Base-by-base conservation (phyloP, 192 early-diverging fungal genomes). In the Mortierella antarctica region DNA sequence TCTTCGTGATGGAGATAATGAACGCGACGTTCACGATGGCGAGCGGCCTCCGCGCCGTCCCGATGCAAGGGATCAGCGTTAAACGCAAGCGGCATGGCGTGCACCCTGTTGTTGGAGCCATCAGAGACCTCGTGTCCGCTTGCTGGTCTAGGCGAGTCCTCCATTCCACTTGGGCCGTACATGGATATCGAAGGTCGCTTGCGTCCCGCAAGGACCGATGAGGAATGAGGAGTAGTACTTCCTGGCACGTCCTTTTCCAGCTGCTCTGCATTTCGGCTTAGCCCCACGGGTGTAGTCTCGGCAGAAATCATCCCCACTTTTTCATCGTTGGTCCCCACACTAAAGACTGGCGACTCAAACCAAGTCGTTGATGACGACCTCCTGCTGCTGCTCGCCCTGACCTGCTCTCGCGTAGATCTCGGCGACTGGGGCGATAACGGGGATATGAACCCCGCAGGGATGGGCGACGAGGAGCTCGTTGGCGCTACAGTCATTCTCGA, bases 121-220 rank as follows among this genome's bases (percentile, higher is more conserved):
- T n/a, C 40, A 49, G 47, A 40, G 18, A 15, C 62, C 23, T 10
- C 18, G 7, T 7, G 12, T 53, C 13, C 41, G 1, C 17, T n/a
- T 15, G 39, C 41, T 12, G 47, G 18, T 17, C n/a, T 9, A 50
- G 18, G 14, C 20, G 5, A 39, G 8, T 71, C 44, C 18, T 71
- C 69, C 8, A 51, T 48, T 40, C 58, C 51, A 44, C 5, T 42
- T 18, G 9, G 7, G 17, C 57, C 39, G 46, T 76, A 76, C 74
- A 76, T 76, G 15, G 74, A 76, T 1, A 64, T 39, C 7, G 74
- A 76, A 6, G 74, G 74, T 15, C 74, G 41, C 20, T 76, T 76
- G 14, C 67, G 74, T 13, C 65, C 74, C 39, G 54, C 59, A 7
- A 52, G 7, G 13, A 8, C 7, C 18, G 18, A 21, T 15, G 59